Evolutionary conservation across 2,329 filamentous ascomycete species (phyloP).

Genomic region (Davidsoniella australis): DNA sequence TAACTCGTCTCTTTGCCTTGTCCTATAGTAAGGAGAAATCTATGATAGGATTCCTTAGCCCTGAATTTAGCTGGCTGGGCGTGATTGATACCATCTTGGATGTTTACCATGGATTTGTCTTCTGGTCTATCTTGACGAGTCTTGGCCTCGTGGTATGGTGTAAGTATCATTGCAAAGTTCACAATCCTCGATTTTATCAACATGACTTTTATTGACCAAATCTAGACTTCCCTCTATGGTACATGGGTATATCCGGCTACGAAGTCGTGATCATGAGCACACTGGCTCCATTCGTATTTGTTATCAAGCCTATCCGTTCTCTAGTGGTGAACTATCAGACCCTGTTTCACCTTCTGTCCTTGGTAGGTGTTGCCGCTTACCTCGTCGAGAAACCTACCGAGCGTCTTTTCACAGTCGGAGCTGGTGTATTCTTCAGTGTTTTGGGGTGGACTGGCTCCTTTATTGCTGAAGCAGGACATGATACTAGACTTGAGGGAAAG

Average conservation of each 20-base stretch:
- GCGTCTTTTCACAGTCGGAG: conserved; percentile 66
- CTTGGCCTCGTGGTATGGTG: conserved; percentile 86
- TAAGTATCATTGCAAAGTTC: conserved; percentile 30
- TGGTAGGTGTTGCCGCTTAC: conserved; percentile 66
- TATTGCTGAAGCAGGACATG: conserved; percentile 59
- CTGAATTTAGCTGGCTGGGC: conserved; percentile 55
- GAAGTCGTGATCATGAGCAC: conserved; percentile 79
- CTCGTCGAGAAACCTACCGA: conserved; percentile 52
- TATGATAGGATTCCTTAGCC: conserved; percentile 50
- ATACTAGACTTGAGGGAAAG: conserved; percentile 61
- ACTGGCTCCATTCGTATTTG: conserved; percentile 63
- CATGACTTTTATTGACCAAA: conserved; percentile 1
- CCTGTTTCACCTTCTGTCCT: conserved; percentile 56
- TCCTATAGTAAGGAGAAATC: conserved; percentile 54
- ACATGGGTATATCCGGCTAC: conserved; percentile 97
- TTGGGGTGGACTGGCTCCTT: conserved; percentile 73
- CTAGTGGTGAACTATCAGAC: conserved; percentile 53
- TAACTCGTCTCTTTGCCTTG: conserved; percentile 6
- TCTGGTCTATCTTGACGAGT: conserved; percentile 89
- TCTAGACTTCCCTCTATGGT: conserved; percentile 84
- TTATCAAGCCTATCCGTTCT: conserved; percentile 49
- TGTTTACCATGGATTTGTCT: conserved; percentile 89
- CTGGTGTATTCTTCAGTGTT: conserved; percentile 64
- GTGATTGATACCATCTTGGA: conserved; percentile 70
- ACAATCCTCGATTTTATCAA: neutral